Base-by-base conservation (phyloP, 352 stramenopile species). In the Globisporangium apiculatum region DNA sequence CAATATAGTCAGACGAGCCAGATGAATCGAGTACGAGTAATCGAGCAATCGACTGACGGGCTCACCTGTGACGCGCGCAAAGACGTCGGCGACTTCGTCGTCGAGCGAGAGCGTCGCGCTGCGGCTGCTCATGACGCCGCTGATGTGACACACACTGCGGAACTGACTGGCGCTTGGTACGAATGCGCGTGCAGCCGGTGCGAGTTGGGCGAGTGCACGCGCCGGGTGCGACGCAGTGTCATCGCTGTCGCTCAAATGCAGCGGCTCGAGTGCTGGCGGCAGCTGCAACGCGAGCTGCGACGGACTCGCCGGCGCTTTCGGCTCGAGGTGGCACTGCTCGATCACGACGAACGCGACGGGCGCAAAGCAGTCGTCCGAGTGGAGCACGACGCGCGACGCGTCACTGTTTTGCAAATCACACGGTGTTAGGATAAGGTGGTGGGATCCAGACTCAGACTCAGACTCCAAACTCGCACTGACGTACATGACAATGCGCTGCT, bases 261-360 rank as follows among this genome's bases (percentile, higher is more conserved):
- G 18, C 46, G 57, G 38, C 41, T 18, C 12, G 18, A 42, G 15
- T 37, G 17, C 35, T 46, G 60, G 4, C 10, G 71, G 62, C 12
- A 85, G 62, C n/a, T 68, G 62, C n/a, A 64, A 81, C 0, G 71
- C 68, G 17, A 83, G 61, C 45, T 73, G 62, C 6, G 60, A 77
- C 3, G 65, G 58, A 45, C 71, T 68, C 1, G 67, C 55, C 7
- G 63, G 66, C 50, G 76, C 72, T 66, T 99, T 97, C 60, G 88
- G 76, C 65, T 98, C 89, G 2, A 94, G 68, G 57, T 97, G 83
- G 62, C 87, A 98, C 46, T 84, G 66, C 7, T 95, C 64, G 57
- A 99, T 96, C 58, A 80, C 86, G 49, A 99, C 71, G 48, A 98
- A 89, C 18, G 88, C 94, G 15, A 99, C 96, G 9, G 90, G 87